phyloP scores from a whole-genome alignment of 2,329 filamentous ascomycete species.

The Colletotrichum cuscutae region DNA sequence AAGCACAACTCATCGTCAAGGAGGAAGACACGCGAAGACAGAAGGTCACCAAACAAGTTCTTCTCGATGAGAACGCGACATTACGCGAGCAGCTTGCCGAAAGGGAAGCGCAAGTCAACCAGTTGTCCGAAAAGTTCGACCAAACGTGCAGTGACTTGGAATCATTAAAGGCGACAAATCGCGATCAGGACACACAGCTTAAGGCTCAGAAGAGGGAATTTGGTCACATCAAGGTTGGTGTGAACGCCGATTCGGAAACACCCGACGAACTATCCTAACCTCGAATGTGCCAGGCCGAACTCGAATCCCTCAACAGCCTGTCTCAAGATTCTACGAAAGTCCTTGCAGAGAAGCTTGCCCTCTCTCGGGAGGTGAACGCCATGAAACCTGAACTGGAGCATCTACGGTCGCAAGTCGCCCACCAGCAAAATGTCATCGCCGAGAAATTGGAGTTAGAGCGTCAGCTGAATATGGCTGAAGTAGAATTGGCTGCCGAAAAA shows the following conservation, averaged over 20 bases:
- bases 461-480: constrained; percentile 79
- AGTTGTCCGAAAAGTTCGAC: constrained; percentile 52
- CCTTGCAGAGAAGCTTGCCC: constrained; percentile 67
- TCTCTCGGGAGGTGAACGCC: constrained; percentile 61
- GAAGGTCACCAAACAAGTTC: constrained; percentile 74
- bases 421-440: constrained; percentile 75
- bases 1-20: constrained; percentile 75
- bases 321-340: constrained; percentile 77
- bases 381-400: constrained; percentile 68
- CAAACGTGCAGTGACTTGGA: constrained; percentile 55
- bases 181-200: constrained; percentile 58
- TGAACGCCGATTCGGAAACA: too few relatives aligned
- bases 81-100: constrained; percentile 71
- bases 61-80: constrained; percentile 78
- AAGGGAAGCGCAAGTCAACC: constrained; percentile 68
- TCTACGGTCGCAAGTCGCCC: constrained; percentile 62
- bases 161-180: constrained; percentile 52
- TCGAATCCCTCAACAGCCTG: constrained; percentile 73
- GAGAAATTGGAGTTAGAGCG: constrained; percentile 86
- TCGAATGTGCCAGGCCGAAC: constrained; percentile 67
- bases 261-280: neutral
- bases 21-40: constrained; percentile 80
- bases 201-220: constrained; percentile 61
- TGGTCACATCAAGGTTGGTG: constrained; percentile 56
- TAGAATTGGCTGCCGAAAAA: constrained; percentile 84